Base-by-base conservation (phyloP, 2,329 filamentous ascomycete species). In the Xylariaceae sp. region DNA sequence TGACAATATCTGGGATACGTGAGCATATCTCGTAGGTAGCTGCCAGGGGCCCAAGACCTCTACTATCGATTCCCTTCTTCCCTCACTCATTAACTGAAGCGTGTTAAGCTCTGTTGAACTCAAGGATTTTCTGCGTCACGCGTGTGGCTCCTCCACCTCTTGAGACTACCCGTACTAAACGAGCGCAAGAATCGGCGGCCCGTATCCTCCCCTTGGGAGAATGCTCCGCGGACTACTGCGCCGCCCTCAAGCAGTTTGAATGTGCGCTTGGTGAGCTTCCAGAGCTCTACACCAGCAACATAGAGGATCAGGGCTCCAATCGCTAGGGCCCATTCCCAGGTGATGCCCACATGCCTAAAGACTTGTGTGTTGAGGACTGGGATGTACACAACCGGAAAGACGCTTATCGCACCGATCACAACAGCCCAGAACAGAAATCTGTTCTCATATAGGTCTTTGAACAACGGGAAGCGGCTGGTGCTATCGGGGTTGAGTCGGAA, bases 321-420 rank as follows among this genome's bases (percentile, higher is more conserved):
- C 0, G 86, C 80, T 5, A 91, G 74, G 1, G 78, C 81, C 87
- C 86, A 91, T 67, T 90, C 87, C 88, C 87, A 91, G 16, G 74
- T 78, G 61, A 91, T 89, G 16, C 76, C 78, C 7, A 73, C 78
- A 71, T 90, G 87, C 72, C 87, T 86, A 76, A 90, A 89, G 36
- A 90, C 86, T 26, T 78, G 77, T 15, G 74, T 79, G 72, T 88
- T 89, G 60, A 91, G 74, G 50, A 77, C 78, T 0, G 87, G 87
- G 46, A 91, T 88, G 68, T 91, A 88, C n/a, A 87, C 76, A 10
- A 84, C 80, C 2, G 83, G 80, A 65, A 87, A 84, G 1, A 86
- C 83, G 44, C 80, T 82, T n/a, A 85, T 51, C 16, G 76, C 77
- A 15, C 83, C 84, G 12, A 81, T 66, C 42, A 80, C 71, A 44